Base-by-base conservation (phyloP, 495 filamentous ascomycete species). In the Saxispiralis lemnorum region DNA sequence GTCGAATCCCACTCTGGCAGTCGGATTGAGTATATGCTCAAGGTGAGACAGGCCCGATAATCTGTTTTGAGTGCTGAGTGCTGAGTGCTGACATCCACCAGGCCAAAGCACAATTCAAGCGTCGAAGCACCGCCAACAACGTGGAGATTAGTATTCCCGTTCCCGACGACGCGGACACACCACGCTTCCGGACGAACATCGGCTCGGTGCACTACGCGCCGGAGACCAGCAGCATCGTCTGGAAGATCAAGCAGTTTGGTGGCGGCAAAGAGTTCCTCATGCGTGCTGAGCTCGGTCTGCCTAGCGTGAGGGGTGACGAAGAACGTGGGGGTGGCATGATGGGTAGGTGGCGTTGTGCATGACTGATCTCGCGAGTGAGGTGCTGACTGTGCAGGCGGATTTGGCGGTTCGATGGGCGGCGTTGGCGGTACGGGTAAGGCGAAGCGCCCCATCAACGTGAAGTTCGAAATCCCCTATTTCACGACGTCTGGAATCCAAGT, bases 171-270 rank as follows among this genome's bases (percentile, higher is more conserved):
- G 92, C 92, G 45, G 89, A 96, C 61, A 84, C 81, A 1, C 92
- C 92, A 9, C 77, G 92, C 38, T 99, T 99, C 72, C 78, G 92
- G 37, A 96, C 92, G 14, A 96, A 95, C 59, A 88, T 99, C 51
- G 92, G 92, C 20, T 79, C 76, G 16, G 92, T 99, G n/a, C 89
- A 96, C 63, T 99, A 99, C 59, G 88, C 88, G 10, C 92, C 92
- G 7, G 92, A 99, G 60, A 84, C 93, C 56, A 88, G 83, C 34
- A 87, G 92, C 28, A 99, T 99, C 48, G 77, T 99, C 48, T 99
- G 92, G 92, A 96, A 96, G 70, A 99, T 99, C 66, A 99, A 99
- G 71, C 92, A 99, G 55, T 99, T 99, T 58, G 92, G 89, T 6
- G 92, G 92, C 40, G 78, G 79, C 49, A 99, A 99, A 63, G 92